These are phyloP conservation scores for Phytophthora agathidicida DNA, from an alignment of 352 stramenopile genomes.

Conservation along the genomic window DNA sequence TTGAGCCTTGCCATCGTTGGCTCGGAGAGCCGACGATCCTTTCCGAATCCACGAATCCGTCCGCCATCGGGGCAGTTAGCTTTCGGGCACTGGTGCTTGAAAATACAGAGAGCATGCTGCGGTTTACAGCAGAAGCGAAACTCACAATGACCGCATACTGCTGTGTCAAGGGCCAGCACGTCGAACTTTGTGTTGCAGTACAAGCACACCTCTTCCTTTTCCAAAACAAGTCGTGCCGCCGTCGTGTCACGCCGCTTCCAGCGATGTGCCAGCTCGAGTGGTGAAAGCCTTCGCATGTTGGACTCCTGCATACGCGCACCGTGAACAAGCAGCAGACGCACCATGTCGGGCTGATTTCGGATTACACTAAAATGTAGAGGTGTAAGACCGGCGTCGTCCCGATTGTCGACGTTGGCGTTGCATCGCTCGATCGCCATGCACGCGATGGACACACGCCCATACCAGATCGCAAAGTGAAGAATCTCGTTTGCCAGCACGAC, in stretches of 20 bases:
- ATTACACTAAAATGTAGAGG: conserved; percentile 83
- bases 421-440: conserved; percentile 69
- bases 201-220: conserved; percentile 75
- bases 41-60: conserved; percentile 20
- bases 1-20: conserved; percentile 28
- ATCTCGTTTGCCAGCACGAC: conserved; percentile 78
- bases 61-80: conserved; percentile 6
- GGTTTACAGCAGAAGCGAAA: conserved; percentile 72
- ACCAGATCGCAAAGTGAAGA: conserved; percentile 80
- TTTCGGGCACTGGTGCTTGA: conserved; percentile 67
- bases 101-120: conserved; percentile 53
- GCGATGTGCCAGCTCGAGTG: conserved; percentile 58
- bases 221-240: conserved; percentile 66
- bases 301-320: conserved; percentile 48
- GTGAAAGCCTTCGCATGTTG: conserved; percentile 48
- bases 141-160: conserved; percentile 55
- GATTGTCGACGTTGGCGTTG: conserved; percentile 72
- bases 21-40: conserved; percentile 32
- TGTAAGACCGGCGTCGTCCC: conserved; percentile 69
- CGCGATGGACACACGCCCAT: conserved; percentile 59
- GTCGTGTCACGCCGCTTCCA: conserved; percentile 78
- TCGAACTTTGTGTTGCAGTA: conserved; percentile 83
- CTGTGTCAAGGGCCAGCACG: conserved; percentile 55
- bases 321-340: conserved; percentile 65
- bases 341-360: conserved; percentile 77